Evolutionary conservation across 306 rosid genomes (phyloP).

Genomic region (Acacia melanoxylon): DNA sequence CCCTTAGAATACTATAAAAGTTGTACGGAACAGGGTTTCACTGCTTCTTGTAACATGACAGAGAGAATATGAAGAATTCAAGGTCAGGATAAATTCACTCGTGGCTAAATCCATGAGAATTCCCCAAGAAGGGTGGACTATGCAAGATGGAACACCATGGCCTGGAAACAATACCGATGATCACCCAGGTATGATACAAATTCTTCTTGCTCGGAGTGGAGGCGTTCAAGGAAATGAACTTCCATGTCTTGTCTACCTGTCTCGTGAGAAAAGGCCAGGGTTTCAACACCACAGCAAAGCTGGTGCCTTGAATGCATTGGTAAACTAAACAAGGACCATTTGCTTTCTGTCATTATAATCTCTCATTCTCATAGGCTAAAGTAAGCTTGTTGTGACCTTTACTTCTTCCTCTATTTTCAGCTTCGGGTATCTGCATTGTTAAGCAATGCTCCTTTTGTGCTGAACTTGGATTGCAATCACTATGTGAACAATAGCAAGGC

Average conservation of each 20-base stretch:
- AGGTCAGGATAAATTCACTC: slow-evolving; percentile 89
- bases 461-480: slow-evolving; percentile 96
- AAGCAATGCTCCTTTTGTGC: slow-evolving; percentile 88
- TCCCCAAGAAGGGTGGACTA: slow-evolving; percentile 94
- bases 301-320: slow-evolving; percentile 94
- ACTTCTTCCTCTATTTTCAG: slow-evolving; percentile 48
- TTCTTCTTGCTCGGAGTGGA: slow-evolving; percentile 83
- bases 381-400: neutral
- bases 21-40: slow-evolving; percentile 19
- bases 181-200: slow-evolving; percentile 97
- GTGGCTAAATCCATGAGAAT: slow-evolving; percentile 81
- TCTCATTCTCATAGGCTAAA: slow-evolving; percentile 10
- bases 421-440: slow-evolving; percentile 91
- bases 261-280: slow-evolving; percentile 98
- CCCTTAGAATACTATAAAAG: slow-evolving; percentile 1
- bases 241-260: slow-evolving; percentile 86
- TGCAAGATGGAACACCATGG: slow-evolving; percentile 99
- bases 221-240: slow-evolving; percentile 77
- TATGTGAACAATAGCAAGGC: slow-evolving; percentile 86
- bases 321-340: slow-evolving; percentile 36
- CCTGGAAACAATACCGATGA: slow-evolving; percentile 94
- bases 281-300: slow-evolving; percentile 91
- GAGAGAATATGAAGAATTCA: slow-evolving; percentile 98
- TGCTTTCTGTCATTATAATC: slow-evolving; percentile 13
- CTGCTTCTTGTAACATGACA: slow-evolving; percentile 38